Conservation (phyloP, 495 filamentous ascomycete genomes). For the Achaetomiella virescens region DNA sequence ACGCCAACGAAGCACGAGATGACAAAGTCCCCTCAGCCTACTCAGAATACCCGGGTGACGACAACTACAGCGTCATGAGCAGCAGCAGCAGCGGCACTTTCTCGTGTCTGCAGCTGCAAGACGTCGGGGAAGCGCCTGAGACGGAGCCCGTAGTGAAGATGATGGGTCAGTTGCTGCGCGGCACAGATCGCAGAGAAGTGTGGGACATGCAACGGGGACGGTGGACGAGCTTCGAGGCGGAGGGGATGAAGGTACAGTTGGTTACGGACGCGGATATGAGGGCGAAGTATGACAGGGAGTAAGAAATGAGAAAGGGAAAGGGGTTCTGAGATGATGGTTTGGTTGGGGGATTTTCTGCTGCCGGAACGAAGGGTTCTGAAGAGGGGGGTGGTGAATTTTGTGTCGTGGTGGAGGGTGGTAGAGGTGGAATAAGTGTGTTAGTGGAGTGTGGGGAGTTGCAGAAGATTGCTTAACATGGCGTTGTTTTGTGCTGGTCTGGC, state of each 20-base stretch:
- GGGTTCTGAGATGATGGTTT: no score
- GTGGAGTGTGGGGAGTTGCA: no score
- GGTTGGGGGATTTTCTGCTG: no score
- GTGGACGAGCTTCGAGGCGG: not conserved
- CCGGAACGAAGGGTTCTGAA: no score
- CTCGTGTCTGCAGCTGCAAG: not conserved
- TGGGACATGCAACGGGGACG: not conserved
- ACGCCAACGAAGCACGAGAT: no score
- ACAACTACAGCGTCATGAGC: no score
- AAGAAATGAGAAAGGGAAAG: not conserved
- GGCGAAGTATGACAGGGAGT: not conserved
- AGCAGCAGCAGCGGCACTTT: not conserved
- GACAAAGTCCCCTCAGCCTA: no score
- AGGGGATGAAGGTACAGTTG: not conserved
- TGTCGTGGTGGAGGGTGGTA: no score
- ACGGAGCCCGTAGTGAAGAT: not conserved
- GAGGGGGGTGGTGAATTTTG: no score
- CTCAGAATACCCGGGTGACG: no score
- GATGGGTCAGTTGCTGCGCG: not conserved
- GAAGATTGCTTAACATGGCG: not conserved
- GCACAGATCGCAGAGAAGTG: not conserved
- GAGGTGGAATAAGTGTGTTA: no score
- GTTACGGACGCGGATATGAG: not conserved
- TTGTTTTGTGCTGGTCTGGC: not conserved
- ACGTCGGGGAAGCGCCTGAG: not conserved